Conservation (phyloP, 2,329 filamentous ascomycete genomes). For the Beauveria pseudobassiana region DNA sequence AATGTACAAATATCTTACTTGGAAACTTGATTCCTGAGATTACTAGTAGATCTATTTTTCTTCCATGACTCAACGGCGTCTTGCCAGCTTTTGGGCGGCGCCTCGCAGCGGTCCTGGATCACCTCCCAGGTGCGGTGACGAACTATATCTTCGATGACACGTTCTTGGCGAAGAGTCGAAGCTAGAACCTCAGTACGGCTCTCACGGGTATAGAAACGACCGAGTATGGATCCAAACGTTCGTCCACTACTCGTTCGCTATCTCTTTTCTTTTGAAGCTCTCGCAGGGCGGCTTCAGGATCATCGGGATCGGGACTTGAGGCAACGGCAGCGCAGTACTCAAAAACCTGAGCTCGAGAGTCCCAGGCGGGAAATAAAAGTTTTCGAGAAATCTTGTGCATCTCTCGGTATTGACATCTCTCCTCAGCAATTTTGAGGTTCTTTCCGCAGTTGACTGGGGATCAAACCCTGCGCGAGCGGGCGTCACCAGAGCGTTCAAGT, state of each 20-base stretch:
- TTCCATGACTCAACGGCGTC: constrained; percentile 58
- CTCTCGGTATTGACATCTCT: constrained; percentile 51
- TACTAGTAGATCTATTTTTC: constrained; percentile 12
- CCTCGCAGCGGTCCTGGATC: constrained; percentile 66
- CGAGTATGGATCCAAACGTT: constrained; percentile 90
- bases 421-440: constrained; percentile 42
- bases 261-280: constrained; percentile 64
- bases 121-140: constrained; percentile 75
- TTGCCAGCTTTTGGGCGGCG: constrained; percentile 53
- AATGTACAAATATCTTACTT: neutral
- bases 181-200: constrained; percentile 74
- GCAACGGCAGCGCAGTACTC: constrained; percentile 87
- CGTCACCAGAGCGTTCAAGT: constrained; percentile 80
- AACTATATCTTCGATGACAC: constrained; percentile 70
- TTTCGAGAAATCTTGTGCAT: constrained; percentile 66
- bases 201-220: constrained; percentile 71
- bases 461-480: constrained; percentile 70
- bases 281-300: constrained; percentile 66
- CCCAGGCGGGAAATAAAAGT: constrained; percentile 87
- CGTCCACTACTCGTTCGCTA: constrained; percentile 70
- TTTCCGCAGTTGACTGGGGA: constrained; percentile 64
- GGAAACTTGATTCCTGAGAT: neutral
- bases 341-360: constrained; percentile 71
- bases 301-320: constrained; percentile 77
- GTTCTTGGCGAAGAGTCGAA: constrained; percentile 64